Conservation (phyloP, 441 rosid species). For the Geranium incanum region DNA sequence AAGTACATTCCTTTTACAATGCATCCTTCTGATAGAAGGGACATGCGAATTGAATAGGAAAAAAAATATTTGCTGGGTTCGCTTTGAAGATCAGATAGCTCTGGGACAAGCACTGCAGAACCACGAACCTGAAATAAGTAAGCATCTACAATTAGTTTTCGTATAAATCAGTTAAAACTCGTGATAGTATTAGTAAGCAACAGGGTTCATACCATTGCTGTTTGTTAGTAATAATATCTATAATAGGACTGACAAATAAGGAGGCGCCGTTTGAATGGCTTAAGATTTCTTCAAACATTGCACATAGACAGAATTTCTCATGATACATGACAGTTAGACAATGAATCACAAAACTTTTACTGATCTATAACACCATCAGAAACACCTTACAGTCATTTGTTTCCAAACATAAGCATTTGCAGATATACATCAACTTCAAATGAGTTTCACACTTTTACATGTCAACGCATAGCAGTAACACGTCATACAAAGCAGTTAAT, state of each 20-base stretch:
- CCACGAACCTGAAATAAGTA: conserved; percentile 46
- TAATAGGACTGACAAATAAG: background rate
- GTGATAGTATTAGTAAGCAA: background rate
- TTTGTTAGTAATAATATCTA: background rate
- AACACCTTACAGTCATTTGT: background rate
- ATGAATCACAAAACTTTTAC: background rate
- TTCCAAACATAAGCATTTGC: background rate
- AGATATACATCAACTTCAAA: background rate
- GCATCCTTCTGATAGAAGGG: conserved; percentile 64
- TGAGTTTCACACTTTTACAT: background rate
- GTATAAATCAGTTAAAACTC: background rate
- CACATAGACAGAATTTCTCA: no score
- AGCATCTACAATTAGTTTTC: conserved; percentile 2
- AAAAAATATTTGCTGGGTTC: conserved; percentile 29
- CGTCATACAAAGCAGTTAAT: no score
- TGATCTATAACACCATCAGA: background rate
- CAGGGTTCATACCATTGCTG: background rate
- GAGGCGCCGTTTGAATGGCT: no score
- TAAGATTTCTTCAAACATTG: no score
- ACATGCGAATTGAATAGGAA: conserved; percentile 69
- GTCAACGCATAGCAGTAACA: background rate
- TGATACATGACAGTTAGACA: background rate
- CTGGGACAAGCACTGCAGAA: conserved; percentile 63
- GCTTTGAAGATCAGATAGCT: conserved; percentile 32
- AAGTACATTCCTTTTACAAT: conserved; percentile 38